Conservation (phyloP, 768 basidiomycete genomes). For the Coprinopsis sp. region DNA sequence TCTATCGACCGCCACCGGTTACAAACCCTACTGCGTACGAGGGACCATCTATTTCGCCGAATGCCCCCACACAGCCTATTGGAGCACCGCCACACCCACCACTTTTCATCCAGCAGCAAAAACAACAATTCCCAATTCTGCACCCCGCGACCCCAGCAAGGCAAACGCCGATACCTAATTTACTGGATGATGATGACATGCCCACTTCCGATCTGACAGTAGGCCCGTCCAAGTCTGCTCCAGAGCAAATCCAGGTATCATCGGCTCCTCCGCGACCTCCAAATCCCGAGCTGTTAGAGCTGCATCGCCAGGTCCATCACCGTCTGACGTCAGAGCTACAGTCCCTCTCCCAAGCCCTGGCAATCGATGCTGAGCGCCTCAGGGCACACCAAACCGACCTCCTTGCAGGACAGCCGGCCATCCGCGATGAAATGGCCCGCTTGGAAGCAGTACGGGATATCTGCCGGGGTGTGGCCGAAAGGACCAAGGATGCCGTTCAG, state of each 20-base stretch:
- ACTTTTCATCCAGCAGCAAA: constrained; percentile 8
- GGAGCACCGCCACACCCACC: constrained; percentile 8
- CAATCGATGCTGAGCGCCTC: constrained; percentile 67
- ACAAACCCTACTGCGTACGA: neutral
- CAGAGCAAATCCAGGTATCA: constrained; percentile 17
- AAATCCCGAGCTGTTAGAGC: constrained; percentile 81
- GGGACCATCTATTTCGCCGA: neutral
- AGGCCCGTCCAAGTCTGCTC: constrained; percentile 12
- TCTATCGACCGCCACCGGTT: neutral
- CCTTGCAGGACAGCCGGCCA: constrained; percentile 85
- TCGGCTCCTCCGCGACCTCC: constrained; percentile 69
- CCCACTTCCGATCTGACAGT: constrained; percentile 10
- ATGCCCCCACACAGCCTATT: neutral
- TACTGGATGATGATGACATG: constrained; percentile 58
- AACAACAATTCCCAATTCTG: constrained; percentile 3
- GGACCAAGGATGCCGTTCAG: constrained; percentile 58
- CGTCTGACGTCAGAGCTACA: constrained; percentile 70
- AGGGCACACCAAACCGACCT: constrained; percentile 82
- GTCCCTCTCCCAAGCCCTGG: constrained; percentile 61
- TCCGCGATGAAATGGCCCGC: constrained; percentile 93
- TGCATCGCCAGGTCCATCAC: constrained; percentile 73
- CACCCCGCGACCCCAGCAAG: constrained; percentile 8
- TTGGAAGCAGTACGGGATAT: constrained; percentile 91
- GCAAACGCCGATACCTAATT: constrained; percentile 41
- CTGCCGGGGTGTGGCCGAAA: constrained; percentile 71